Evolutionary conservation across 108 stramenopile genomes (phyloP).

Genomic region (Parietichytrium sp.): DNA sequence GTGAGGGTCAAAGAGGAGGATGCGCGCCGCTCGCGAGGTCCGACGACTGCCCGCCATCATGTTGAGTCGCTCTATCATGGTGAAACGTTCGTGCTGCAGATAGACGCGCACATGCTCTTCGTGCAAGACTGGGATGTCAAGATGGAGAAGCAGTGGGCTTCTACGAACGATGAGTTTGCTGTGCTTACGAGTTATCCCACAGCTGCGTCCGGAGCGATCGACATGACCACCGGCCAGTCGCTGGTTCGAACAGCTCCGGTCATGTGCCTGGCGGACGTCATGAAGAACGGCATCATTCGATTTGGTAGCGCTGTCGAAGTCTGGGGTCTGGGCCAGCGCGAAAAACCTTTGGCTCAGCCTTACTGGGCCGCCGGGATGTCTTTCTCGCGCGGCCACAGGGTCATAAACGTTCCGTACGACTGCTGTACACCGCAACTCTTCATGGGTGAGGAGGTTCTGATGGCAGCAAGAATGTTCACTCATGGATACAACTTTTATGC

Average conservation of each 20-base stretch:
- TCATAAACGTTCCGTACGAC: conserved; percentile 74
- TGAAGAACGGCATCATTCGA: background rate
- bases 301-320: background rate
- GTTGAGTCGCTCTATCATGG: conserved; percentile 73
- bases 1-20: background rate
- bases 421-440: conserved; percentile 67
- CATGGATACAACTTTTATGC: conserved; percentile 76
- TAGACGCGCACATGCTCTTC: conserved; percentile 87
- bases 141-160: conserved; percentile 54
- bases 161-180: conserved; percentile 36
- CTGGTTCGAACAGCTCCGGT: background rate
- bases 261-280: background rate
- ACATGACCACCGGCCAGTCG: background rate
- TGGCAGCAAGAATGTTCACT: conserved; percentile 76
- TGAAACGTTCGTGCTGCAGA: conserved; percentile 81
- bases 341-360: conserved; percentile 76
- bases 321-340: background rate
- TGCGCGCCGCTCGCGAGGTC: conserved; percentile 61
- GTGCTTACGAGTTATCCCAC: conserved; percentile 76
- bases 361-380: conserved; percentile 83
- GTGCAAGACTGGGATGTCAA: conserved; percentile 70
- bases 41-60: conserved; percentile 74
- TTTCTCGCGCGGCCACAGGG: conserved; percentile 60
- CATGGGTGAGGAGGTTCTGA: conserved; percentile 81
- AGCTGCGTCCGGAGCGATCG: background rate